phyloP scores from a whole-genome alignment of 768 basidiomycete species.

The Coprinellus aureogranulatus region DNA sequence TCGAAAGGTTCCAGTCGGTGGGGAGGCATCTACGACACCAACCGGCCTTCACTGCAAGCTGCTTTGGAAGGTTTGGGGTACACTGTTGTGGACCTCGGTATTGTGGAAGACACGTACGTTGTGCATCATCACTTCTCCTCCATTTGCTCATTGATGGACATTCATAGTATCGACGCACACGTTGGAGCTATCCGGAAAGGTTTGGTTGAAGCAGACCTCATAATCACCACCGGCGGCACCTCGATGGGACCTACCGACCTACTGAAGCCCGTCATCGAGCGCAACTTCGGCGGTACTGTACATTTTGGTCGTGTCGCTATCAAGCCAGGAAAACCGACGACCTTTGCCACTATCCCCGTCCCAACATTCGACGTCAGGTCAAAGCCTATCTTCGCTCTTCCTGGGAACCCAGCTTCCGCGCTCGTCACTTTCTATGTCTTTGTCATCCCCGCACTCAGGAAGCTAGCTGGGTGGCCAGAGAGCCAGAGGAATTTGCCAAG shows the following conservation, averaged over 20 bases:
- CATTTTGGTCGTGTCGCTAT: slow-evolving; percentile 86
- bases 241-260: slow-evolving; percentile 90
- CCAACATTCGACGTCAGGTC: slow-evolving; percentile 4
- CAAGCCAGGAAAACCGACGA: slow-evolving; percentile 87
- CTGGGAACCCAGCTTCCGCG: slow-evolving; percentile 87
- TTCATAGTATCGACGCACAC: slow-evolving; percentile 53
- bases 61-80: slow-evolving; percentile 73
- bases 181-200: slow-evolving; percentile 55
- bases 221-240: slow-evolving; percentile 86
- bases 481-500: slow-evolving; percentile 56
- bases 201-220: slow-evolving; percentile 62
- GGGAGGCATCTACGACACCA: slow-evolving; percentile 83
- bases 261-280: slow-evolving; percentile 85
- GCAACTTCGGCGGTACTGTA: slow-evolving; percentile 67
- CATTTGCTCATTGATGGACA: slow-evolving; percentile 1
- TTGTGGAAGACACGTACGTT: slow-evolving; percentile 70
- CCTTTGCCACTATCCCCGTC: slow-evolving; percentile 75
- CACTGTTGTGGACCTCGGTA: slow-evolving; percentile 75
- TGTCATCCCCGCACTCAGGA: slow-evolving; percentile 76
- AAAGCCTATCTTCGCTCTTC: slow-evolving; percentile 73
- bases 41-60: slow-evolving; percentile 74
- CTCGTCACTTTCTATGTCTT: slow-evolving; percentile 84
- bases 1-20: slow-evolving; percentile 40
- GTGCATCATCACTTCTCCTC: neutral
- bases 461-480: slow-evolving; percentile 64